Evolutionary conservation across 1,284 basidiomycete genomes (phyloP), one percentile per base, ranked within the genome.

Genomic region (Pseudozyma pruni): DNA sequence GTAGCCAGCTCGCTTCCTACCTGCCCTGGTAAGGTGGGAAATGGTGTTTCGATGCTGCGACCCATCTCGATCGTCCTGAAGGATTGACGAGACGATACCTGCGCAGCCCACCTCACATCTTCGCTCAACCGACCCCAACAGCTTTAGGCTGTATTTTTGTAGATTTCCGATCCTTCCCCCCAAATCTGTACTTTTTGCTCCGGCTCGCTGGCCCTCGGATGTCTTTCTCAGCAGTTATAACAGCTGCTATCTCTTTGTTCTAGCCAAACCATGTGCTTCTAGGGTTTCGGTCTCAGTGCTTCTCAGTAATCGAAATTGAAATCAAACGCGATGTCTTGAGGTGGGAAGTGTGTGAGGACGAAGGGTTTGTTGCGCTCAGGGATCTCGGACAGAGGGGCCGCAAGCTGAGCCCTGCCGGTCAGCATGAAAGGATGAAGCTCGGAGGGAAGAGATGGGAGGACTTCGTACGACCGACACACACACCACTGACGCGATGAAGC

Each of bases 31-130:
- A 51, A 50, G 23, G 23, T 27, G 23, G 27, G 19, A 20, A 35
- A 20, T 33, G 16, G 19, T 17, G 45, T 34, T 14, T 37, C 50
- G 50, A 38, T 51, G 32, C 19, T 37, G 19, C 45, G 16, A 55
- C 62, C 64, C 58, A 68, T 68, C 64, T 61, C 64, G 32, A 41
- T 44, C 17, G n/a, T 44, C 17, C 38, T 17, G 38, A 25, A 9
- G 23, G 23, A 17, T 25, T 25, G 8, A 11, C 20, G 63, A 61
- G 64, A 68, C 64, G 64, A 68, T 68, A 68, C 64, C 64, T 61
- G 61, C 51, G 38, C 47, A 46, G 25, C 8, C 17, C 14, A 22
- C 33, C 17, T 32, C 19, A 11, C 47, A 17, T 42, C 22, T 31
- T 54, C 59, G 59, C 54, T 64, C 53, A 63, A 56, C 50, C 54